phyloP scores from a whole-genome alignment of 2,329 filamentous ascomycete species.

The Botryosphaeria dothidea region DNA sequence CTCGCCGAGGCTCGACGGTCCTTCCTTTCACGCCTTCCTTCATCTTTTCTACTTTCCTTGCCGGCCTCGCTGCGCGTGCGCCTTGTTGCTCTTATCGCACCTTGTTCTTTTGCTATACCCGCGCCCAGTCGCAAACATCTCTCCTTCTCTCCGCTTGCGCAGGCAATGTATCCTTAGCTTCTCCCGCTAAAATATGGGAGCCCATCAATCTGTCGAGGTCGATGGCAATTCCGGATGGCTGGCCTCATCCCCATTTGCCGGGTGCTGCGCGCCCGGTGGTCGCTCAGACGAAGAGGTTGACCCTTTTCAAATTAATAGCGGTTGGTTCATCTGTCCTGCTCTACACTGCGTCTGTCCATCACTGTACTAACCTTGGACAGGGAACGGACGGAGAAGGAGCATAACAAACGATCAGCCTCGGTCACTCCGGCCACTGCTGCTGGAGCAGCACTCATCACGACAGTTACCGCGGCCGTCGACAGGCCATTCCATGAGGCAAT shows the following conservation, averaged over 20 bases:
- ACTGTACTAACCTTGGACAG: not conserved
- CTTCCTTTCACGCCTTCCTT: constrained; percentile 23
- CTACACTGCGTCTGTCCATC: not conserved
- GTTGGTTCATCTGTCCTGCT: not conserved
- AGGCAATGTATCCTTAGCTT: constrained; percentile 6
- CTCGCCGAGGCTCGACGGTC: constrained; percentile 7
- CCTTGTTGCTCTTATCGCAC: not conserved
- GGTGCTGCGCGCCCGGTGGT: constrained; percentile 12
- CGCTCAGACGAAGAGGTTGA: constrained; percentile 11
- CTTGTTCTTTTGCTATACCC: not conserved
- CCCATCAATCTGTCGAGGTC: constrained; percentile 14
- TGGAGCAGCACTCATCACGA: constrained; percentile 18
- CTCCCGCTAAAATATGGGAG: not conserved
- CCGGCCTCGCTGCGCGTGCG: constrained; percentile 5
- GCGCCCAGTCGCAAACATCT: not conserved
- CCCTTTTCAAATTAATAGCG: constrained; percentile 7
- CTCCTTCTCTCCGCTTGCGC: not conserved
- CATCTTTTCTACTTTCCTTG: constrained; percentile 18
- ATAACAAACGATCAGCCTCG: constrained; percentile 35
- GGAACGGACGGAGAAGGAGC: constrained; percentile 4
- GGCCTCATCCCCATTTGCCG: constrained; percentile 16
- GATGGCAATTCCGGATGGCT: constrained; percentile 15
- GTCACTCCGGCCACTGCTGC: constrained; percentile 19
- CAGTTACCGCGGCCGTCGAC: constrained; percentile 35
- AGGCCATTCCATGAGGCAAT: constrained; percentile 38